phyloP scores from a whole-genome alignment of 805 yeast genomes.

The Jamesozyma rosinii region DNA sequence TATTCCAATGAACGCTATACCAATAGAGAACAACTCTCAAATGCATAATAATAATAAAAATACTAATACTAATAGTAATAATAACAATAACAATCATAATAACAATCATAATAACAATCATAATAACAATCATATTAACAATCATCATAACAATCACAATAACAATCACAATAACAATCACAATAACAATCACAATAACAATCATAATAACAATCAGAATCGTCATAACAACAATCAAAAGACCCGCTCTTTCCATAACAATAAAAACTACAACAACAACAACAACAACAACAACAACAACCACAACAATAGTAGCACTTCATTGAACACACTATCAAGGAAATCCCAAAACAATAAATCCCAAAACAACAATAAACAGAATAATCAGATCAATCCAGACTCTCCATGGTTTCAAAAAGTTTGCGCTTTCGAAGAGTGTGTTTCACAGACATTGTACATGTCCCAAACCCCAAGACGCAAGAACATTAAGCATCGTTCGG shows the following conservation, averaged over 20 bases:
- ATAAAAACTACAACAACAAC: conserved; percentile 2
- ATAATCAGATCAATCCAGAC: conserved; percentile 22
- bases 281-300: conserved; percentile 4
- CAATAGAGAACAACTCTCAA: not conserved
- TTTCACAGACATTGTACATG: conserved; percentile 30
- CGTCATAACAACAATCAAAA: conserved; percentile 4
- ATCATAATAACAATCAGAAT: conserved; percentile 2
- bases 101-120: not conserved
- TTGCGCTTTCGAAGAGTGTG: conserved; percentile 44
- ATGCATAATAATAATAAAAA: not conserved
- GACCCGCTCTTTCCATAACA: conserved; percentile 1
- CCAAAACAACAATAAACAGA: conserved; percentile 8
- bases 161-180: conserved; percentile 5
- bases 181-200: conserved; percentile 6
- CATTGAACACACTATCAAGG: not conserved
- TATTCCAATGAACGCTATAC: not conserved
- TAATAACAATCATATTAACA: not conserved
- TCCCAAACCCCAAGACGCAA: conserved; percentile 30
- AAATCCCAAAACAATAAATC: conserved; percentile 1
- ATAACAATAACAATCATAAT: not conserved
- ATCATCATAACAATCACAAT: conserved; percentile 1
- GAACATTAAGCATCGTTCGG: conserved; percentile 22
- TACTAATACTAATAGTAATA: not conserved
- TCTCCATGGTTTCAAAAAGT: conserved; percentile 45
- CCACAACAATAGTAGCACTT: not conserved